Conservation (phyloP, 345 rosid species). For the Rhizophora mangle region DNA sequence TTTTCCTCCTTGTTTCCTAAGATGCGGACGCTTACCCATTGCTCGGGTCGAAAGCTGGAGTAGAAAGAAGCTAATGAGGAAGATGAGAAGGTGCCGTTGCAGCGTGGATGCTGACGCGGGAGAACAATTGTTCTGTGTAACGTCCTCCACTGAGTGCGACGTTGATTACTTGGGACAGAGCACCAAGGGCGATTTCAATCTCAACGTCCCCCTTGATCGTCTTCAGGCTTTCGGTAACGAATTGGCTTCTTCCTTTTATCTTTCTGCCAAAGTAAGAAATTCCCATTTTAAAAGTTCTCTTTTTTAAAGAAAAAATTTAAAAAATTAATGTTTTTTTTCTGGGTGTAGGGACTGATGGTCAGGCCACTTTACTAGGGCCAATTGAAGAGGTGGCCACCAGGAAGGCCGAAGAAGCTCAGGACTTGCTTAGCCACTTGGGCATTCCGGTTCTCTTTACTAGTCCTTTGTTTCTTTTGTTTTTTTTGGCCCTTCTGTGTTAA, state of each 20-base stretch:
- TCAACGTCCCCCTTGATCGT: constrained; percentile 61
- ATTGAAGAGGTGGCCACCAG: constrained; percentile 82
- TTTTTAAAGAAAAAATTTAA: not conserved
- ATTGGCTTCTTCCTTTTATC: not conserved
- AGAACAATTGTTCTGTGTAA: constrained; percentile 64
- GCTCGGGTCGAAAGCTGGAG: no score
- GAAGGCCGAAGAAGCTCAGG: constrained; percentile 71
- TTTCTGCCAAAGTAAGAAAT: not conserved
- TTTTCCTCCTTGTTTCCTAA: no score
- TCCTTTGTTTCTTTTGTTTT: not conserved
- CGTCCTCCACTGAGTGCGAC: constrained; percentile 54
- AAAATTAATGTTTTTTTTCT: not conserved
- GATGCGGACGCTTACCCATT: no score
- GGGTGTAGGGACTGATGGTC: constrained; percentile 53
- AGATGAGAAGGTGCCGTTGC: constrained; percentile 3
- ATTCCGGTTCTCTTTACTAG: constrained; percentile 46
- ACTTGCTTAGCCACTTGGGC: constrained; percentile 67
- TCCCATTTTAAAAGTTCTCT: not conserved
- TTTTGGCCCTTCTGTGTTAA: constrained; percentile 23
- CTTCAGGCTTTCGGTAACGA: constrained; percentile 53
- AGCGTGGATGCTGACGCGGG: constrained; percentile 17
- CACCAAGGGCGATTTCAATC: constrained; percentile 92
- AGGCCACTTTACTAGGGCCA: constrained; percentile 69
- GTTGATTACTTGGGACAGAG: constrained; percentile 95
- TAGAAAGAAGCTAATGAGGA: no score